Conservation (phyloP, 495 filamentous ascomycete species). For the Penicillium diatomitis region DNA sequence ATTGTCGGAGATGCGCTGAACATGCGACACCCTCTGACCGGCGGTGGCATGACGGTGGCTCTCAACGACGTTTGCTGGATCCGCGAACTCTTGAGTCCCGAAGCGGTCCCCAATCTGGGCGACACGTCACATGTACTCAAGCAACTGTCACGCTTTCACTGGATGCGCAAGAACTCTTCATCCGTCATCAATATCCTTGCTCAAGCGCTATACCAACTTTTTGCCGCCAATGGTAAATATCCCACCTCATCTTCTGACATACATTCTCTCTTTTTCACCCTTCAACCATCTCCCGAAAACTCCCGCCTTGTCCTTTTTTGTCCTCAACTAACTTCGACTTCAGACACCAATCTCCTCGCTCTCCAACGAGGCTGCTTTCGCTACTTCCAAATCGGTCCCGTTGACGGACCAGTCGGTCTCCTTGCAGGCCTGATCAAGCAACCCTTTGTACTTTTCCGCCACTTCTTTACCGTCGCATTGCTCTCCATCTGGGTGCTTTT, state of each 20-base stretch:
- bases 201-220: slow-evolving; percentile 80
- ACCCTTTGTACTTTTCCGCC: slow-evolving; percentile 72
- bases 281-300: too few species aligned
- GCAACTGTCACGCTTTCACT: slow-evolving; percentile 76
- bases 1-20: slow-evolving; percentile 89
- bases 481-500: slow-evolving; percentile 76
- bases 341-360: slow-evolving; percentile 61
- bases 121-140: slow-evolving; percentile 53
- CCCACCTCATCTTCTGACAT: too few species aligned
- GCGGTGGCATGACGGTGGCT: slow-evolving; percentile 93
- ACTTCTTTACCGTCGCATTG: slow-evolving; percentile 92
- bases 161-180: slow-evolving; percentile 70
- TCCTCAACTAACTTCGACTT: background rate
- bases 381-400: slow-evolving; percentile 77
- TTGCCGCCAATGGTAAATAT: slow-evolving; percentile 66
- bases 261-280: too few species aligned
- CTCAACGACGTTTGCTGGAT: slow-evolving; percentile 79
- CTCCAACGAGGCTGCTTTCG: slow-evolving; percentile 87
- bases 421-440: slow-evolving; percentile 74
- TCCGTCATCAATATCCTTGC: slow-evolving; percentile 94
- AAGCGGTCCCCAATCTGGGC: slow-evolving; percentile 55
- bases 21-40: slow-evolving; percentile 92
- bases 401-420: slow-evolving; percentile 70
- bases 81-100: slow-evolving; percentile 58
- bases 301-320: too few species aligned